Conservation (phyloP, 2,329 filamentous ascomycete species). For the Talaromyces islandicus region DNA sequence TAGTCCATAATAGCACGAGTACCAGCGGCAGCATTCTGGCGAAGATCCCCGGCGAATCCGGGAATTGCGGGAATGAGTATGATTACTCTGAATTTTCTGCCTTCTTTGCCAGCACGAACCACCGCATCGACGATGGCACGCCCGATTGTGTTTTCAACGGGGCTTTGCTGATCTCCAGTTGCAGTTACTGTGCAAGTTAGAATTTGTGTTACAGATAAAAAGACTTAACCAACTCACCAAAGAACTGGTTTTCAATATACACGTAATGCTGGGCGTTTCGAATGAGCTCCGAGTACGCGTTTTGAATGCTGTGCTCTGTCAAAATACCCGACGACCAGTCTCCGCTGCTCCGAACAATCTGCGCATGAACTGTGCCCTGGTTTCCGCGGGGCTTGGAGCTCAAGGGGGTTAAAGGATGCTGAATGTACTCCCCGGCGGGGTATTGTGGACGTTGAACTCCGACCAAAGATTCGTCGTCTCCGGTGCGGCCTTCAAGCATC, state of each 20-base stretch:
- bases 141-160: slow-evolving; percentile 83
- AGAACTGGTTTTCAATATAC: slow-evolving; percentile 99
- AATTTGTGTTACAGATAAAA: slow-evolving; percentile 9
- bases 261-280: slow-evolving; percentile 83
- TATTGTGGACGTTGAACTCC: slow-evolving; percentile 84
- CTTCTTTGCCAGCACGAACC: slow-evolving; percentile 64
- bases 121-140: slow-evolving; percentile 86
- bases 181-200: slow-evolving; percentile 57
- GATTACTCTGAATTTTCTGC: slow-evolving; percentile 84
- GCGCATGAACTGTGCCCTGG: slow-evolving; percentile 71
- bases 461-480: slow-evolving; percentile 7
- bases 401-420: slow-evolving; percentile 69
- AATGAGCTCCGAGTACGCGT: slow-evolving; percentile 81
- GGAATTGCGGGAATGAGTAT: slow-evolving; percentile 63
- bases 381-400: slow-evolving; percentile 48
- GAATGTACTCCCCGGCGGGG: slow-evolving; percentile 79
- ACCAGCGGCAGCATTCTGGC: slow-evolving; percentile 74
- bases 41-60: slow-evolving; percentile 86
- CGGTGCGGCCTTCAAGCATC: slow-evolving; percentile 62
- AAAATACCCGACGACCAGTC: slow-evolving; percentile 94
- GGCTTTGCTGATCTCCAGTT: slow-evolving; percentile 78
- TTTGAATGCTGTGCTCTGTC: slow-evolving; percentile 75
- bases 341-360: slow-evolving; percentile 80
- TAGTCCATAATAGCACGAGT: slow-evolving; percentile 98
- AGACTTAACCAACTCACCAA: slow-evolving; percentile 49